Evolutionary conservation across 129 eudicot species (phyloP).

Genomic region (Scalesia atractyloides): DNA sequence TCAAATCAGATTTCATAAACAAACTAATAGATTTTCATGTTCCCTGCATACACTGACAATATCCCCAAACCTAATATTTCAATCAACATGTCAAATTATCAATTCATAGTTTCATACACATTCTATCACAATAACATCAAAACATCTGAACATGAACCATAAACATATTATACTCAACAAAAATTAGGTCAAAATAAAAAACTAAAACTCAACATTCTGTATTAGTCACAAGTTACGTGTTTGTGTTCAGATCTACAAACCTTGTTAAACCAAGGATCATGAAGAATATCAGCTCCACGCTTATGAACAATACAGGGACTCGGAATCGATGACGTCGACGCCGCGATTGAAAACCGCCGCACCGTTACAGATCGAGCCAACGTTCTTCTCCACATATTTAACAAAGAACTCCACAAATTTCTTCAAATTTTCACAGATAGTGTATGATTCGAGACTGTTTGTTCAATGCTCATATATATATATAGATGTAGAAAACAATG

Average conservation of each 20-base stretch:
- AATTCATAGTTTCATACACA: conserved; percentile 7
- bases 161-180: not conserved
- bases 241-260: conserved; percentile 31
- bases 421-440: conserved; percentile 22
- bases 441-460: conserved; percentile 4
- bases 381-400: conserved; percentile 54
- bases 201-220: not conserved
- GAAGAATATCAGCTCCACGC: conserved; percentile 98
- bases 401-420: conserved; percentile 31
- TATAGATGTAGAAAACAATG: conserved; percentile 1
- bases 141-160: conserved; percentile 4
- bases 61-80: not conserved
- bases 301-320: conserved; percentile 90
- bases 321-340: conserved; percentile 55
- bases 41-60: not conserved
- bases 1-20: not conserved
- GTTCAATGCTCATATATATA: not conserved
- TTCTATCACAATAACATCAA: not conserved
- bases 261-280: conserved; percentile 99
- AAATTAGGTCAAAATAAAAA: conserved; percentile 3
- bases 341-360: conserved; percentile 61
- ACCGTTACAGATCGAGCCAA: conserved; percentile 69
- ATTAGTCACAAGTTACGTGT: not conserved
- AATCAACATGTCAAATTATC: conserved; percentile 7
- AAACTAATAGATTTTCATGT: not conserved